Evolutionary conservation across 352 stramenopile genomes (phyloP).

Genomic region (Pythium aquatile): DNA sequence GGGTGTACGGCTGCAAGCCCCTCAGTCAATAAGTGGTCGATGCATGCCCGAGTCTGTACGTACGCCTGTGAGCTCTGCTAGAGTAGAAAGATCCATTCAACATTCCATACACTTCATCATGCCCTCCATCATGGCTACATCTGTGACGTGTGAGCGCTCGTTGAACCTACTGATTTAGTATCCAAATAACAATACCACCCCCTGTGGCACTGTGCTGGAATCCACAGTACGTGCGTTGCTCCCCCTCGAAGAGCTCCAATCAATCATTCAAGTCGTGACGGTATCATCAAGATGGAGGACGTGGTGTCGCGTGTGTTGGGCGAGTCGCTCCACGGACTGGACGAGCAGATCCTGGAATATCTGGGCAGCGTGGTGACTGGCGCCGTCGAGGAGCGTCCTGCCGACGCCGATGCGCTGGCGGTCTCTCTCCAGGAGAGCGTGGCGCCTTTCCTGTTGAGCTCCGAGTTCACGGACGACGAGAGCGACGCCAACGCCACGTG

Average conservation of each 20-base stretch:
- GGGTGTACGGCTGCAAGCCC: constrained; percentile 46
- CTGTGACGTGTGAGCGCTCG: not conserved
- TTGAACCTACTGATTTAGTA: not conserved
- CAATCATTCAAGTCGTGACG: not conserved
- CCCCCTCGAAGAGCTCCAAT: not conserved
- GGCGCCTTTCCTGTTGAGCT: constrained; percentile 70
- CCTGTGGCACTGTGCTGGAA: not conserved
- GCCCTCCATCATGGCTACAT: not conserved
- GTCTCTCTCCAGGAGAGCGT: constrained; percentile 52
- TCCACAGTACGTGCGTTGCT: constrained; percentile 10
- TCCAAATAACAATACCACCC: not conserved
- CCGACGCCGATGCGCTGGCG: constrained; percentile 36
- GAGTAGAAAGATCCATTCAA: not conserved
- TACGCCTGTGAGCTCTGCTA: not conserved
- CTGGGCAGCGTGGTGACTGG: constrained; percentile 52
- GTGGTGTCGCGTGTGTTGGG: constrained; percentile 46
- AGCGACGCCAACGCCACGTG: constrained; percentile 39
- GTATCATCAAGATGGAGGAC: constrained; percentile 40
- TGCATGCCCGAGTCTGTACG: not conserved
- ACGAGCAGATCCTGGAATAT: constrained; percentile 75
- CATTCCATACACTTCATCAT: not conserved
- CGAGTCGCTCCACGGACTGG: constrained; percentile 52
- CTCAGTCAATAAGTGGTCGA: not conserved
- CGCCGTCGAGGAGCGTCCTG: constrained; percentile 43
- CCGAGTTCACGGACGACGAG: constrained; percentile 48